Conservation (phyloP, 2,329 filamentous ascomycete genomes). For the Neonectria faginata region DNA sequence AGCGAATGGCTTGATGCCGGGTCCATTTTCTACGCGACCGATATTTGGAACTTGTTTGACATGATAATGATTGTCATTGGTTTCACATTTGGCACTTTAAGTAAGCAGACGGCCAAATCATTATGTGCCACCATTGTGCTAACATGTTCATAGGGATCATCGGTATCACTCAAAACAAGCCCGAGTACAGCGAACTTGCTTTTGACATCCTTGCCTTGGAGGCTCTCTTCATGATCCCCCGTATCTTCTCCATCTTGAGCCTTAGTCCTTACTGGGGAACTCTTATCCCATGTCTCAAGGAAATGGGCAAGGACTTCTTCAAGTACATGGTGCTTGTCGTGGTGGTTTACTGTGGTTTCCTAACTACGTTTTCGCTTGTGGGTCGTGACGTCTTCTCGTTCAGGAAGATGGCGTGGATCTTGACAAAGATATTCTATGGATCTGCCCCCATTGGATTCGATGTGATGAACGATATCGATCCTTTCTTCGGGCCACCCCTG, state of each 20-base stretch:
- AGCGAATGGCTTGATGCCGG: conserved; percentile 89
- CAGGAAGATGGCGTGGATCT: conserved; percentile 77
- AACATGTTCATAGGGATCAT: conserved; percentile 47
- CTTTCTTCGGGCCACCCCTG: conserved; percentile 68
- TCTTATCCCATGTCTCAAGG: conserved; percentile 88
- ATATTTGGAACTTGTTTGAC: conserved; percentile 84
- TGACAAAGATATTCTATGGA: conserved; percentile 86
- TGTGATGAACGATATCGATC: conserved; percentile 70
- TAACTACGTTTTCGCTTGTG: conserved; percentile 86
- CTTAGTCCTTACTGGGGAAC: conserved; percentile 92
- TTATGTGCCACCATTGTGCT: not conserved
- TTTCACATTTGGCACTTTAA: conserved; percentile 75
- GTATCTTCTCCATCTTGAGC: conserved; percentile 87
- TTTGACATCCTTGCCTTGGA: conserved; percentile 93
- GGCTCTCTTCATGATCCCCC: conserved; percentile 89
- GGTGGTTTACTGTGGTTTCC: conserved; percentile 86
- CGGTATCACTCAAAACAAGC: conserved; percentile 62
- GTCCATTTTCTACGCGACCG: conserved; percentile 84
- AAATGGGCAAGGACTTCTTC: conserved; percentile 93
- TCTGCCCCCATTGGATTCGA: conserved; percentile 81
- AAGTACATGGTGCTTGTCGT: conserved; percentile 85
- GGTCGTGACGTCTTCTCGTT: conserved; percentile 77
- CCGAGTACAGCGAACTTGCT: conserved; percentile 76
- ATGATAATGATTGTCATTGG: conserved; percentile 80
- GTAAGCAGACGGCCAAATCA: conserved; percentile 61